phyloP scores from a whole-genome alignment of 2,329 filamentous ascomycete genomes.

The Huntiella moniliformis region DNA sequence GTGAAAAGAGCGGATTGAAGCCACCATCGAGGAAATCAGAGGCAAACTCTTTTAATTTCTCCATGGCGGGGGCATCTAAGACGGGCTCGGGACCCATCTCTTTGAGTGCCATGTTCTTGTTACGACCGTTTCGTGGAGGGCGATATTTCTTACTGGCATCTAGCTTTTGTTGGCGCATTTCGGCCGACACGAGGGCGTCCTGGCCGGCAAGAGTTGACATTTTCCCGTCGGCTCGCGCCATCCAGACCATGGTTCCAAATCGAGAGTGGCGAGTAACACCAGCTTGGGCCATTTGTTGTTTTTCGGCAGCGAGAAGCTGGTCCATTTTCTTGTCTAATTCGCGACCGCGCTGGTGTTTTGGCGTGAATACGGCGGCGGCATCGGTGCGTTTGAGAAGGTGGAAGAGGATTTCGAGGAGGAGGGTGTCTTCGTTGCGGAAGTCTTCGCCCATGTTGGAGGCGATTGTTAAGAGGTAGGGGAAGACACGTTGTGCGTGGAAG shows the following conservation, averaged over 20 bases:
- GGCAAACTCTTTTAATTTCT: constrained; percentile 62
- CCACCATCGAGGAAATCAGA: constrained; percentile 87
- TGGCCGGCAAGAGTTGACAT: constrained; percentile 79
- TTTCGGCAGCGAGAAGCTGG: constrained; percentile 61
- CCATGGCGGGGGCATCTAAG: constrained; percentile 55
- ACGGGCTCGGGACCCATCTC: constrained; percentile 60
- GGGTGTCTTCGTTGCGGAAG: constrained; percentile 72
- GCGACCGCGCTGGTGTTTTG: constrained; percentile 49
- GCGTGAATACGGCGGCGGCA: constrained; percentile 67
- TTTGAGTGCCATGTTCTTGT: constrained; percentile 43
- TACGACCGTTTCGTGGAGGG: constrained; percentile 48
- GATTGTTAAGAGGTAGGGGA: constrained; percentile 66
- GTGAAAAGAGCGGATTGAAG: constrained; percentile 79
- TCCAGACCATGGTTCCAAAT: constrained; percentile 95
- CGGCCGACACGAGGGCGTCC: constrained; percentile 55
- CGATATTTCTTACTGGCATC: constrained; percentile 82
- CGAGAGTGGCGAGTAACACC: constrained; percentile 78
- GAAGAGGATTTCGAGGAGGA: constrained; percentile 83
- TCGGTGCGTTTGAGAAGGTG: constrained; percentile 84
- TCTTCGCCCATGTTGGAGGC: constrained; percentile 89
- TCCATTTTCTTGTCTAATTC: constrained; percentile 57
- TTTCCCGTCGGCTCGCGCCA: constrained; percentile 70
- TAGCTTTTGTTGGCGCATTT: constrained; percentile 66
- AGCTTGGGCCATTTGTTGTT: constrained; percentile 57
- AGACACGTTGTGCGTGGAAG: constrained; percentile 79